A percentile compares a stretch with the other conserved stretches of the same genome.
Conservation (phyloP, 306 rosid species). For the Cucumis hystrix region DNA sequence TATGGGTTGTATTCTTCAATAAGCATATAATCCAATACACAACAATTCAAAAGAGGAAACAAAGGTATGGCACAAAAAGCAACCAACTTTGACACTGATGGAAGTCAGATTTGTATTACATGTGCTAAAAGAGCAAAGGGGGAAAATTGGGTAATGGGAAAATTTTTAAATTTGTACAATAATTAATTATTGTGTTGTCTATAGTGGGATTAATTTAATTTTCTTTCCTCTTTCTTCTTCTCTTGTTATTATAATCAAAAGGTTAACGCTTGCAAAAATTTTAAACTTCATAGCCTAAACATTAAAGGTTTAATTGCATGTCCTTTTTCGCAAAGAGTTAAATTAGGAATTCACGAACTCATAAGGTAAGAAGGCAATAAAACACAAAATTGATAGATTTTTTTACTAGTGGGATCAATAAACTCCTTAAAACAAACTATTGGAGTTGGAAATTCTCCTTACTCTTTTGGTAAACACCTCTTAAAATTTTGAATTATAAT, state of each 20-base stretch:
- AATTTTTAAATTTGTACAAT: not conserved
- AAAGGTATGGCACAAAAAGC: not conserved
- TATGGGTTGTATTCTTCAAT: constrained; percentile 8
- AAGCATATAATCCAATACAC: not conserved
- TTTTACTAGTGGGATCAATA: too few relatives aligned
- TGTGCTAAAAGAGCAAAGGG: not conserved
- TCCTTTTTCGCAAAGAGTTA: too few relatives aligned
- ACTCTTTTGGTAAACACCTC: too few relatives aligned
- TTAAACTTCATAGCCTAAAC: too few relatives aligned
- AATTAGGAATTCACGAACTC: too few relatives aligned
- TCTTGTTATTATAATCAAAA: not conserved
- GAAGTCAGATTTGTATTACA: not conserved
- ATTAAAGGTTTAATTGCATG: too few relatives aligned
- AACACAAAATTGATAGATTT: too few relatives aligned
- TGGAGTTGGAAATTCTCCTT: too few relatives aligned
- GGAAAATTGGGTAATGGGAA: not conserved
- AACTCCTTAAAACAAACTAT: too few relatives aligned
- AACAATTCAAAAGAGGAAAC: not conserved
- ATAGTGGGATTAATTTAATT: not conserved
- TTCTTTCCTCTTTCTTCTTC: not conserved
- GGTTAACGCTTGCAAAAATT: not conserved
- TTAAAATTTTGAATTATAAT: too few relatives aligned
- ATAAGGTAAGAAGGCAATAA: too few relatives aligned
- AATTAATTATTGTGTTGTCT: not conserved
- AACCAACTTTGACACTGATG: not conserved